These are phyloP conservation scores for Globisporangium spinosum DNA, from an alignment of 352 stramenopile genomes.

Conservation along the genomic window DNA sequence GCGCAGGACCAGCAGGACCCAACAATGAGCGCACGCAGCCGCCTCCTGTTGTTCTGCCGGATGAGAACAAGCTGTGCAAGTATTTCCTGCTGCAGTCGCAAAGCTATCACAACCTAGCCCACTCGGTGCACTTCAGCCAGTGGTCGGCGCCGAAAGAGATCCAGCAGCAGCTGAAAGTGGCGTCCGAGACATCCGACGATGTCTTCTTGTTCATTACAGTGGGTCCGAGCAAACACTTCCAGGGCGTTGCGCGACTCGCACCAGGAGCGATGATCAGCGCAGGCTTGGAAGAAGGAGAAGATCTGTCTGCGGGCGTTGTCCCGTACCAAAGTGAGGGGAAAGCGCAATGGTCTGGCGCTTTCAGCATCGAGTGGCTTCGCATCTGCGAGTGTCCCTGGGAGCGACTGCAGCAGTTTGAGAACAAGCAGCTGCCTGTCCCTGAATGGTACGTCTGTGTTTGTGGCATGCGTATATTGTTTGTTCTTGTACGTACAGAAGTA, in stretches of 20 bases:
- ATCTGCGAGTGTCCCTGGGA: conserved; percentile 87
- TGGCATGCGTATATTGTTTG: neutral
- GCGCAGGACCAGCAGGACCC: conserved; percentile 1
- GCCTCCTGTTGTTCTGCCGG: conserved; percentile 39
- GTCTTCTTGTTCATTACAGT: conserved; percentile 84
- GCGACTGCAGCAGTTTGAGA: conserved; percentile 65
- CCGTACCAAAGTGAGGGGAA: conserved; percentile 59
- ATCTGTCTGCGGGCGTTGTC: conserved; percentile 41
- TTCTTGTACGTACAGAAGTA: conserved; percentile 8
- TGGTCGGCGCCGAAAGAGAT: conserved; percentile 57
- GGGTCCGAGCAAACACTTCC: conserved; percentile 70
- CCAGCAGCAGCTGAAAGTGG: conserved; percentile 63
- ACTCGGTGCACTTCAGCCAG: conserved; percentile 69
- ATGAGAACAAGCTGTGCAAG: conserved; percentile 72
- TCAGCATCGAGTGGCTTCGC: conserved; percentile 81
- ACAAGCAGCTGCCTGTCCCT: conserved; percentile 53
- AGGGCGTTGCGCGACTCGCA: conserved; percentile 58
- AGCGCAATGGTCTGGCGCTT: conserved; percentile 50
- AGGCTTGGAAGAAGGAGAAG: conserved; percentile 42
- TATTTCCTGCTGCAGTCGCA: conserved; percentile 82
- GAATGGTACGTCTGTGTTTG: conserved; percentile 42
- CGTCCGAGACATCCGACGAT: conserved; percentile 66
- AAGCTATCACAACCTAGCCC: conserved; percentile 81
- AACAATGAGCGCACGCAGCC: conserved; percentile 10
- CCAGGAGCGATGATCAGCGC: conserved; percentile 32